Evolutionary conservation across 73 alveolate genomes (phyloP), one percentile per base, ranked within the genome.

Genomic region (Breviolum minutum): DNA sequence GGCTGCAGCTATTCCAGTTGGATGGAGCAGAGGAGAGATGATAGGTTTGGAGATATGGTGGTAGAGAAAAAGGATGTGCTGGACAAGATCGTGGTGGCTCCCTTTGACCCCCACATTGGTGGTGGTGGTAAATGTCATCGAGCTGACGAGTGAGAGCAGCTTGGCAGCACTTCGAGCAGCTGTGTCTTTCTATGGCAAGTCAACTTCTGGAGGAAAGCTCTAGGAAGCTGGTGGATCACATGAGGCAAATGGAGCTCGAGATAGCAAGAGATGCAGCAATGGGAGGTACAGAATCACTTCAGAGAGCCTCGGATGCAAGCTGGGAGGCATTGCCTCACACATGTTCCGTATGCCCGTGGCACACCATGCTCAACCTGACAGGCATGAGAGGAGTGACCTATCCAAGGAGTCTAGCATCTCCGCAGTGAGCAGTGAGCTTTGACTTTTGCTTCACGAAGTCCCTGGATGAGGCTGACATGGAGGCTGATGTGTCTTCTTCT

Each of bases 371-470:
- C 68, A 40, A 8, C 89, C 89, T 80, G 89, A 80, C 89, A 9
- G 70, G 30, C 89, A 40, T 40, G 32, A 16, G 88, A 80, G 54
- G 62, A 2, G 29, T 16, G 89, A 68, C 11, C 0, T 6, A 16
- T 32, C 89, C 19, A 64, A 11, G 19, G 89, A 19, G 5, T 64
- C 63, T 0, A 22, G 32, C 11, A 29, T 11, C 0, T 70, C 89
- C 32, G 12, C 54, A 2, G 54, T 40, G 54, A 40, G 54, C 30
- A 6, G 66, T 80, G 30, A 40, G 69, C 32, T 32, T 80, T 11
- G 88, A 80, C 54, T 80, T 80, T 32, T 80, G 14, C 69, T 80
- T 40, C 89, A 32, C 70, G 40, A 80, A 80, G 29, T 24, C 89
- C 6, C 77, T 22, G 77, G 77, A 68, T 14, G 77, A 68, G 77